phyloP scores from a whole-genome alignment of 2,329 filamentous ascomycete species.

The Epichloe gansuensis region DNA sequence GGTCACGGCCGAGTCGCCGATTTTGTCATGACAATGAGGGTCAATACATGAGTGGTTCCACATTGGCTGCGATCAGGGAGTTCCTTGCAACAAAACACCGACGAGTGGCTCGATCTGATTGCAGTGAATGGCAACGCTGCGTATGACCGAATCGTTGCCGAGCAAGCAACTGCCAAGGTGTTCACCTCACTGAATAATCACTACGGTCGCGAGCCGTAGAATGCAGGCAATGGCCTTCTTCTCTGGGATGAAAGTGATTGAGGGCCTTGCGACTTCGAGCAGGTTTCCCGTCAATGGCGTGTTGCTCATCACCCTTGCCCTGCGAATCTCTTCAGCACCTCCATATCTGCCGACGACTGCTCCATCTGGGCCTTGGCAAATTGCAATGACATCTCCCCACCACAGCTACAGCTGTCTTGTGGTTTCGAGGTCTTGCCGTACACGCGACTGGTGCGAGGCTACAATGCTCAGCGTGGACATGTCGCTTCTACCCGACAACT shows the following conservation, averaged over 20 bases:
- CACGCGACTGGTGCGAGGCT: neutral
- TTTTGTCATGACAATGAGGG: constrained; percentile 1
- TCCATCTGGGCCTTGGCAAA: no score
- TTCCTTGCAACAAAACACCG: neutral
- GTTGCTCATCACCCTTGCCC: neutral
- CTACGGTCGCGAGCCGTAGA: neutral
- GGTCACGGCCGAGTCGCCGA: neutral
- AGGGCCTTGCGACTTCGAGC: neutral
- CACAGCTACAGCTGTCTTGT: no score
- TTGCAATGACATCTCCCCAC: no score
- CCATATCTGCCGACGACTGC: neutral
- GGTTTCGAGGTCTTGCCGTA: neutral
- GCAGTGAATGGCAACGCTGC: neutral
- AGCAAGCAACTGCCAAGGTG: neutral
- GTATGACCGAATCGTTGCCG: neutral
- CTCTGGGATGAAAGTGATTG: neutral
- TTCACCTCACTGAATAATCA: neutral
- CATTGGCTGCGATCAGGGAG: neutral
- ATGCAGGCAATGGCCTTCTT: neutral
- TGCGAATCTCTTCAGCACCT: neutral
- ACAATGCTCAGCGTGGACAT: neutral
- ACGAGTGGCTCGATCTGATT: neutral
- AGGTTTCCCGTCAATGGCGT: neutral
- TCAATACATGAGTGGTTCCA: constrained; percentile 1
- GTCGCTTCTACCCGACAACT: neutral